These are phyloP conservation scores for Pachysandra terminalis DNA, from an alignment of 164 flowering plant species.

Conservation along the genomic window DNA sequence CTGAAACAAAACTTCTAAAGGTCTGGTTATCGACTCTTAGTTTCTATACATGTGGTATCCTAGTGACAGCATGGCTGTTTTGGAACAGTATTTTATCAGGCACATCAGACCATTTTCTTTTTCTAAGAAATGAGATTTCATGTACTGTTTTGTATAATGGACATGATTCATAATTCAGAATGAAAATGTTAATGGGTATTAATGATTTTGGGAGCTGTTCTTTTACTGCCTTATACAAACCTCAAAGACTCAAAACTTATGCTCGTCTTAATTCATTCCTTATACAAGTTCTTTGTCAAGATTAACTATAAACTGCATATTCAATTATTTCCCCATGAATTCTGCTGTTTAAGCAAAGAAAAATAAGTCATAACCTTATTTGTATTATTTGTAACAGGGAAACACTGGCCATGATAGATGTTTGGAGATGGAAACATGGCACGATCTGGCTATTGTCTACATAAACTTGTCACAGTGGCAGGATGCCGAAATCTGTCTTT, in stretches of 20 bases:
- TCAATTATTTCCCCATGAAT: conserved; percentile 4
- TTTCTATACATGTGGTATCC: not conserved
- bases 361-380: not conserved
- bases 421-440: conserved; percentile 91
- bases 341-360: not conserved
- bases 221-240: not conserved
- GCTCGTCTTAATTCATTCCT: not conserved
- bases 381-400: conserved; percentile 33
- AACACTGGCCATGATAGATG: conserved; percentile 32
- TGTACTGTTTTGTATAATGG: not conserved
- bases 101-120: too few species aligned
- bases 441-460: conserved; percentile 80
- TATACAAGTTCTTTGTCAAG: not conserved
- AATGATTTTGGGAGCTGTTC: not conserved
- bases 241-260: not conserved
- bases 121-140: not conserved
- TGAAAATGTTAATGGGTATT: too few species aligned
- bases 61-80: not conserved
- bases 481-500: conserved; percentile 85
- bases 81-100: not conserved
- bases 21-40: conserved; percentile 24
- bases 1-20: conserved; percentile 47
- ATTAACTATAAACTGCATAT: not conserved
- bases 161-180: not conserved
- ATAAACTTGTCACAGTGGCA: conserved; percentile 79